phyloP scores from a whole-genome alignment of 352 stramenopile species.

The Thalassiosira mediterranea region DNA sequence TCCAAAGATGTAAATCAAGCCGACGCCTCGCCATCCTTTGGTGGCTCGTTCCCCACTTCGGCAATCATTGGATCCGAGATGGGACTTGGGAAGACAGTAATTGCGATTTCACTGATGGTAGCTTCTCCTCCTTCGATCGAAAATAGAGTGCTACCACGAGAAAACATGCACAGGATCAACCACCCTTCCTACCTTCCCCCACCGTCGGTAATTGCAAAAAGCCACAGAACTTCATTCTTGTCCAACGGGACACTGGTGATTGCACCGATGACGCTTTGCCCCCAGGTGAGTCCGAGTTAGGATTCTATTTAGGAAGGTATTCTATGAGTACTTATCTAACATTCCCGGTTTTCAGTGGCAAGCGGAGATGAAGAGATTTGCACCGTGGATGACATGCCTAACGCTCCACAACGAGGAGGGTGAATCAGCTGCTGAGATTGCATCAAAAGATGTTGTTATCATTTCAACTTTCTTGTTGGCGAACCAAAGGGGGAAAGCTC shows the following conservation, averaged over 20 bases:
- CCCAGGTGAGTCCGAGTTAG: too few relatives aligned
- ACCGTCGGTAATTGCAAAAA: conserved; percentile 14
- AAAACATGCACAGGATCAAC: conserved; percentile 27
- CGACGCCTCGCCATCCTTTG: conserved; percentile 10
- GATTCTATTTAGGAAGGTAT: too few relatives aligned
- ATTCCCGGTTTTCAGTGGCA: too few relatives aligned
- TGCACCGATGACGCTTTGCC: conserved; percentile 37
- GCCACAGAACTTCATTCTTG: conserved; percentile 5
- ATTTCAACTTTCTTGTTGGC: conserved; percentile 22
- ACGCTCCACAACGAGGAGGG: conserved; percentile 38
- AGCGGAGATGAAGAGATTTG: conserved; percentile 30
- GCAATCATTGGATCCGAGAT: conserved; percentile 34
- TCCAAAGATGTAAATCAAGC: conserved; percentile 17
- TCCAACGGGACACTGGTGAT: conserved; percentile 37
- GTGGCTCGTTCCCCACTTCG: conserved; percentile 14
- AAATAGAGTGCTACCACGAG: conserved; percentile 24
- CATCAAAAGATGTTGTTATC: conserved; percentile 30
- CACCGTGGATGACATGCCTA: conserved; percentile 32
- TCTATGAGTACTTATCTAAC: too few relatives aligned
- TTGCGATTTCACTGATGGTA: conserved; percentile 29
- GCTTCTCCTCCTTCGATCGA: conserved; percentile 16
- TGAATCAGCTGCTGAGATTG: conserved; percentile 7
- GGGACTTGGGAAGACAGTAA: conserved; percentile 36
- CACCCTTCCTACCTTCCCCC: conserved; percentile 27
- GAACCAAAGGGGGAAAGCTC: background rate